phyloP scores from a whole-genome alignment of 768 basidiomycete species.

The Rhodotorula taiwanensis region DNA sequence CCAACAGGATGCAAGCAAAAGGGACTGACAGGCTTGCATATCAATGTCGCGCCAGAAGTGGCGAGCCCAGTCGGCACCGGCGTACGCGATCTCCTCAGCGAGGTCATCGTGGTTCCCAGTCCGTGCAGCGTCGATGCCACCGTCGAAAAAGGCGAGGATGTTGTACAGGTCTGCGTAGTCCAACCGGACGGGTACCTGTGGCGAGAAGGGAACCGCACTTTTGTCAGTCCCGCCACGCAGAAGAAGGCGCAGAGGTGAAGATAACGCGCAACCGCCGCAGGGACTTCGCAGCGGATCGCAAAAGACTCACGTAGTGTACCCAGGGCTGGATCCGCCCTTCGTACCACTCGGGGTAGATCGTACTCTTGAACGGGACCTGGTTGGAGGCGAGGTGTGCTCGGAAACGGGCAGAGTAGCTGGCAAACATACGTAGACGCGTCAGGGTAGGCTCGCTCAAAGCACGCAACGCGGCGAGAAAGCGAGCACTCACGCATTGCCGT shows the following conservation, averaged over 20 bases:
- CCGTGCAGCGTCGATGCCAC: constrained; percentile 46
- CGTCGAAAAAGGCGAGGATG: constrained; percentile 58
- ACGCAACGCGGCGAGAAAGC: too few relatives aligned
- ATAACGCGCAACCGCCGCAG: too few relatives aligned
- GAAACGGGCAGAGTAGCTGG: background rate
- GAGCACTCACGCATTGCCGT: constrained; percentile 89
- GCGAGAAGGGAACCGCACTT: too few relatives aligned
- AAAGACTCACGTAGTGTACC: constrained; percentile 47
- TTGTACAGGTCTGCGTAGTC: constrained; percentile 52
- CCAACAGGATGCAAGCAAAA: background rate
- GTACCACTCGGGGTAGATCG: constrained; percentile 43
- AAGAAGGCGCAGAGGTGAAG: too few relatives aligned
- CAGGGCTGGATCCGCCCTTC: constrained; percentile 88
- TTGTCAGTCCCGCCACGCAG: too few relatives aligned
- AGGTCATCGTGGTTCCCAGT: constrained; percentile 57
- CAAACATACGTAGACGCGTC: too few relatives aligned
- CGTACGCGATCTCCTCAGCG: constrained; percentile 54
- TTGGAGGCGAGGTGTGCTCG: constrained; percentile 22
- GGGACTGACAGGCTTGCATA: constrained; percentile 35
- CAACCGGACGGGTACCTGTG: constrained; percentile 36
- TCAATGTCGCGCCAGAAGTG: constrained; percentile 38
- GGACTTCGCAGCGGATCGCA: too few relatives aligned
- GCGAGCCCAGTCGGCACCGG: constrained; percentile 46
- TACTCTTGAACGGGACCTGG: constrained; percentile 27
- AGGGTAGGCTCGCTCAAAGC: too few relatives aligned